A percentile compares a stretch with the other conserved stretches of the same genome.
phyloP scores from a whole-genome alignment of 1,284 basidiomycete species.

The Mycena citricolor region DNA sequence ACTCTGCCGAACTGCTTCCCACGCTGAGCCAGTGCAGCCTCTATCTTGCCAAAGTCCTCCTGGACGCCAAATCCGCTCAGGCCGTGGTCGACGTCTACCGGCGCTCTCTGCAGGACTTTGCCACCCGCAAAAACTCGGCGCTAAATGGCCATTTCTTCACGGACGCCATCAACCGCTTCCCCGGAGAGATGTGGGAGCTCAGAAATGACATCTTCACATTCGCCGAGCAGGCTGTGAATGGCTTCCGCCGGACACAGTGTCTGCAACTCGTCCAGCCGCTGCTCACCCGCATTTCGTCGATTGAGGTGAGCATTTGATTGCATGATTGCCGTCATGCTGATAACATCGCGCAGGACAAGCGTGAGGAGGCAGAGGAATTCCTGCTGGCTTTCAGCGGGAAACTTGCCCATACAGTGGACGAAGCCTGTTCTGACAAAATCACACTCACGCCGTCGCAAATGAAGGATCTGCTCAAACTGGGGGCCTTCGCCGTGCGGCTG shows the following conservation, averaged over 20 bases:
- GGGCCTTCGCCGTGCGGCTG: conserved; percentile 64
- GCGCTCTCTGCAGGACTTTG: conserved; percentile 75
- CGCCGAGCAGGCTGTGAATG: conserved; percentile 63
- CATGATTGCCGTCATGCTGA: conserved; percentile 6
- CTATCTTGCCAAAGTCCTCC: conserved; percentile 66
- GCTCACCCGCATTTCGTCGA: conserved; percentile 55
- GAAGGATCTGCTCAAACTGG: conserved; percentile 81
- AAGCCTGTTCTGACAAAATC: conserved; percentile 49
- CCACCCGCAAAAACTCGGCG: conserved; percentile 77
- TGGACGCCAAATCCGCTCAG: conserved; percentile 44
- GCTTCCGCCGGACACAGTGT: conserved; percentile 74
- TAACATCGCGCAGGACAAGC: conserved; percentile 25
- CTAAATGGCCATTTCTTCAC: conserved; percentile 78
- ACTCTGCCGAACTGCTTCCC: conserved; percentile 61
- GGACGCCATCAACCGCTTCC: conserved; percentile 75
- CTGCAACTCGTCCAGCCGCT: conserved; percentile 74
- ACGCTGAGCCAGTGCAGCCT: conserved; percentile 71
- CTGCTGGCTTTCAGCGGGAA: conserved; percentile 51
- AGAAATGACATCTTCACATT: conserved; percentile 58
- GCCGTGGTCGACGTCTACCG: conserved; percentile 59
- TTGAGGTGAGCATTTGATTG: conserved; percentile 34
- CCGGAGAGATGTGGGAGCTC: conserved; percentile 67
- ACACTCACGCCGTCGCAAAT: conserved; percentile 65
- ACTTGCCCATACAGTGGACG: conserved; percentile 51
- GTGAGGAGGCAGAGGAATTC: conserved; percentile 47